Evolutionary conservation across 192 early-diverging fungal species (phyloP), one percentile per base, ranked within the genome.

Genomic region (Rhizophagus clarus): DNA sequence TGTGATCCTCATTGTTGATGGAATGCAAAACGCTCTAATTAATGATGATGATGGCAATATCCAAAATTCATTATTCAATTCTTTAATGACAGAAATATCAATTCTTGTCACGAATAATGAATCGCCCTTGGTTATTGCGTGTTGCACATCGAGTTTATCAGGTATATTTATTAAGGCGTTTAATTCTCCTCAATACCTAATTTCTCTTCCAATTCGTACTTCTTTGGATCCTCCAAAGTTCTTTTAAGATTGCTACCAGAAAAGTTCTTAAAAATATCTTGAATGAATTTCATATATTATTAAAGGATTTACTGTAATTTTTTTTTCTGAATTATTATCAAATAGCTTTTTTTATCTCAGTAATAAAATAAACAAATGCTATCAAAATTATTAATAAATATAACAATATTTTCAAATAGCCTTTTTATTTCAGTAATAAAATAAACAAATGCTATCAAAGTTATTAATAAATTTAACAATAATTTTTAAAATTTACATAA

Each of bases 191-290:
- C 72, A 73, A 73, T 1, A 31, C n/a, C 1, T 29, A 20, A 24
- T 73, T 22, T 73, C 22, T 28, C 72, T 73, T 51, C 72, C 45
- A 8, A 28, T 73, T 47, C 47, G 24, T 73, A n/a, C n/a, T n/a
- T n/a, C n/a, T n/a, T 73, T 31, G 60, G 14, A 49, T 22, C 72
- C 72, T 42, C 45, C 72, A 56, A 6, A 22, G n/a, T n/a, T n/a
- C n/a, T 49, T 11, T 75, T 26, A 40, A n/a, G 73, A 75, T 75
- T 63, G 62, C 28, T 2, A 17, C 7, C 8, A 28, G 1, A 63
- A 63, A 63, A 22, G 20, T 63, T 28, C 17, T 5, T 17, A 9
- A 17, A 14, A 63, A 63, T 5, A 17, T 63, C n/a, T 63, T 63
- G 62, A 63, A 8, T 63, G 7, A 63, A 17, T 63, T 63, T 17